Base-by-base conservation (phyloP, 2,329 filamentous ascomycete species). In the Trichoderma koningiopsis region DNA sequence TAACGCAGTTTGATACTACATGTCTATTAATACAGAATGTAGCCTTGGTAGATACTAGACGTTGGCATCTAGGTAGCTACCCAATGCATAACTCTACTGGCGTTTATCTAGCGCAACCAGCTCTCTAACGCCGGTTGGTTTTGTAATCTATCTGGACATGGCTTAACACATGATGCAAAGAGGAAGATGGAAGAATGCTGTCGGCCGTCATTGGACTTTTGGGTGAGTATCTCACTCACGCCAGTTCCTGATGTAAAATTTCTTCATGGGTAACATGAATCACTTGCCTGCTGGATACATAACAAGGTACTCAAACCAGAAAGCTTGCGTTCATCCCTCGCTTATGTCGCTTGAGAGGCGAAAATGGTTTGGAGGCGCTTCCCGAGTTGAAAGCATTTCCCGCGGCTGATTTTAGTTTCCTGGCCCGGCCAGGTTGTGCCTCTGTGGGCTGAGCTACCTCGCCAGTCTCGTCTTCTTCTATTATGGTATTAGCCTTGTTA, bases 311-410 rank as follows among this genome's bases (percentile, higher is more conserved):
- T 55, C 52, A 70, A 47, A 72, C 67, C 43, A 78, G 49, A 73
- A 90, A 90, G 74, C 88, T 90, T 66, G 88, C 88, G 70, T 84
- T 83, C 4, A 87, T 84, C 37, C 88, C 88, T 71, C 89, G 87
- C 69, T 86, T 85, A 62, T 93, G 88, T 76, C 87, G 86, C 81
- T 94, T 94, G 70, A 94, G 80, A 8, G 91, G 91, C 22, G 91
- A 93, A 77, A 94, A 93, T 4, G 83, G 75, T 22, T 80, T 81
- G 14, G 83, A 82, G 14, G 84, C 75, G 63, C 24, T 40, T 35
- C 90, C 87, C 0, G 80, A 86, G 75, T 79, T 83, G 55, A 81
- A 77, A n/a, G 77, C 77, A 37, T 79, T 78, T 49, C 75, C 80
- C 57, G 85, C 79, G 27, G 79, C 79, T 31, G 79, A 78, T 72